Evolutionary conservation across 371 early-diverging fungal species (phyloP), one percentile per base, ranked within the genome.

Genomic region (Capillidium heterosporum): DNA sequence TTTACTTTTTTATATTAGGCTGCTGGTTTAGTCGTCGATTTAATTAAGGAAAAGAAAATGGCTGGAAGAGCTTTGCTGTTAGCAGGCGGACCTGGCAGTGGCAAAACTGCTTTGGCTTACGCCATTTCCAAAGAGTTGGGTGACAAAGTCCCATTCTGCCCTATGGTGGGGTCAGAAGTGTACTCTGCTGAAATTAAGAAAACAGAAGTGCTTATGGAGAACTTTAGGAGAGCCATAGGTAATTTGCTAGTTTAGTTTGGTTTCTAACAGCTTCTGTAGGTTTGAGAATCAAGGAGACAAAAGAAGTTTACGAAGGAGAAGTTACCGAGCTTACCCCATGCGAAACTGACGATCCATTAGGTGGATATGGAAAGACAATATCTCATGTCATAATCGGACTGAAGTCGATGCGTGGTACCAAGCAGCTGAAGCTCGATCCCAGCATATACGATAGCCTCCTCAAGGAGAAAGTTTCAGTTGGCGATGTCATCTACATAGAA

Each of bases 281-380:
- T 3, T 71, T 99, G 49, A 79, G 92, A 29, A 91, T 98, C 67
- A 95, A 96, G 72, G 99, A 99, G 66, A 87, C 87, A 51, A 93
- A 95, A 68, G 93, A 95, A 70, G 95, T 99, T 1, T 95, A 97
- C 64, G 99, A 99, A 71, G 99, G 99, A 57, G 99, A 99, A 71
- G 96, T 99, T 44, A 94, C 93, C 1, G 95, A 99, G 63, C 68
- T 98, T 40, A 85, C 89, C 10, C 92, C 92, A 43, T 93, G 88
- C 58, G 96, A 96, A 69, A 87, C 89, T 19, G 96, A 91, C 66
- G 91, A 93, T 71, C 89, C 90, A 27, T 68, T 76, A 48, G 89
- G 90, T 39, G 84, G 87, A 31, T 94, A 95, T 65, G 89, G 91
- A 28, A 95, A 95, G 72, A 88, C 92, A 5, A 82, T 97, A 23